Evolutionary conservation across 495 filamentous ascomycete species (phyloP).

Genomic region (Aspergillus bridgeri): DNA sequence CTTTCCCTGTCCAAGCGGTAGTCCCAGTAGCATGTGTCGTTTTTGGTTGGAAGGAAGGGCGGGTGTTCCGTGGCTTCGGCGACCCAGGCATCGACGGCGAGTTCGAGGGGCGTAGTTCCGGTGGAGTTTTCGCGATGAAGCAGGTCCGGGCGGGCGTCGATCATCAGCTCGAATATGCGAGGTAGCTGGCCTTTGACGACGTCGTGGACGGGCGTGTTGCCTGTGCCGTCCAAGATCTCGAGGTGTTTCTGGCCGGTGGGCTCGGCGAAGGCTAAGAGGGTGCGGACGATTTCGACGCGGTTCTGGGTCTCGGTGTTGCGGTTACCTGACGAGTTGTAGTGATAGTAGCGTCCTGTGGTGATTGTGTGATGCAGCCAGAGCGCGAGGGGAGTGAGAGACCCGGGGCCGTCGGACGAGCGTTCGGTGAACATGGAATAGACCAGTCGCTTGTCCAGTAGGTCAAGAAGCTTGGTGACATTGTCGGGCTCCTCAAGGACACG

Average conservation of each 20-base stretch:
- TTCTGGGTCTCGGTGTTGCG: background rate
- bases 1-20: background rate
- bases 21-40: background rate
- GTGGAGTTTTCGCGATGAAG: slow-evolving; percentile 67
- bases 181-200: slow-evolving; percentile 41
- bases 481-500: slow-evolving; percentile 13
- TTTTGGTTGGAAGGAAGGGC: slow-evolving; percentile 6
- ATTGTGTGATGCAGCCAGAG: slow-evolving; percentile 28
- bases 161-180: slow-evolving; percentile 41
- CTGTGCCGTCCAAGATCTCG: slow-evolving; percentile 60
- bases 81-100: slow-evolving; percentile 54
- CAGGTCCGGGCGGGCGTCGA: slow-evolving; percentile 54
- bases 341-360: background rate
- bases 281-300: slow-evolving; percentile 14
- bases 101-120: slow-evolving; percentile 64
- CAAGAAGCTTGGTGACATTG: slow-evolving; percentile 42
- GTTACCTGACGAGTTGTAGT: background rate
- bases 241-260: slow-evolving; percentile 50
- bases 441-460: slow-evolving; percentile 50
- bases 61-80: slow-evolving; percentile 24
- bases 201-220: slow-evolving; percentile 62
- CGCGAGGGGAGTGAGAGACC: slow-evolving; percentile 49
- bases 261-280: slow-evolving; percentile 48
- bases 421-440: slow-evolving; percentile 43
- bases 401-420: slow-evolving; percentile 35